Evolutionary conservation across 1,139 yeast genomes (phyloP).

Genomic region (Suhomyces ambrosiae): DNA sequence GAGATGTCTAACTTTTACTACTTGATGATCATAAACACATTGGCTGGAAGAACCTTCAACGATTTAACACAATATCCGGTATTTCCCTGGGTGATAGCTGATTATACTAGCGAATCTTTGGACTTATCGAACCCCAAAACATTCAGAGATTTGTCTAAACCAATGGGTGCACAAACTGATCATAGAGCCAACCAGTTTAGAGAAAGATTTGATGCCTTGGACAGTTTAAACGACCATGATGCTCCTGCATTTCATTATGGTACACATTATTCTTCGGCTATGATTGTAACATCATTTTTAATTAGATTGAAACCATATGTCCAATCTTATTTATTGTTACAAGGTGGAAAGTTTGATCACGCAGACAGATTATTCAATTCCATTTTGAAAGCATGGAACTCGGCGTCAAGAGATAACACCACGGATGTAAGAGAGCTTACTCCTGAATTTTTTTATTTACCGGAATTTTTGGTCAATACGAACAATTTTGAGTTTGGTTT

Average conservation of each 20-base stretch:
- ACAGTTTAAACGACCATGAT: conserved; percentile 52
- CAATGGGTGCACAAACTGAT: conserved; percentile 83
- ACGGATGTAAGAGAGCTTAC: conserved; percentile 85
- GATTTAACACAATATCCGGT: conserved; percentile 88
- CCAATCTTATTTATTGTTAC: conserved; percentile 71
- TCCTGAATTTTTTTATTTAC: conserved; percentile 81
- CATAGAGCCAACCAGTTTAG: conserved; percentile 61
- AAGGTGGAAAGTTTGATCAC: conserved; percentile 86
- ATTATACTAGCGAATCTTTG: conserved; percentile 65
- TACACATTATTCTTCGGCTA: conserved; percentile 88
- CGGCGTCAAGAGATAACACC: conserved; percentile 75
- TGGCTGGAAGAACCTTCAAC: conserved; percentile 86
- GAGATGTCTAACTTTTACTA: conserved; percentile 81
- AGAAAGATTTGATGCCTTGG: conserved; percentile 70
- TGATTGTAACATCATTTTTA: conserved; percentile 81
- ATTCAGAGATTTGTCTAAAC: conserved; percentile 75
- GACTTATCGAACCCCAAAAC: conserved; percentile 62
- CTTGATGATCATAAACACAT: conserved; percentile 72
- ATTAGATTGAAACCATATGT: conserved; percentile 79
- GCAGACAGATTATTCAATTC: conserved; percentile 81
- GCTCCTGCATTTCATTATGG: conserved; percentile 85
- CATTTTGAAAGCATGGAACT: conserved; percentile 71
- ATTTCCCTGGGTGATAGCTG: conserved; percentile 88
- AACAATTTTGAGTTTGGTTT: conserved; percentile 70
- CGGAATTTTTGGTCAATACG: conserved; percentile 68